phyloP scores from a whole-genome alignment of 2,329 filamentous ascomycete genomes.

The Ceratocystis alfenasii region DNA sequence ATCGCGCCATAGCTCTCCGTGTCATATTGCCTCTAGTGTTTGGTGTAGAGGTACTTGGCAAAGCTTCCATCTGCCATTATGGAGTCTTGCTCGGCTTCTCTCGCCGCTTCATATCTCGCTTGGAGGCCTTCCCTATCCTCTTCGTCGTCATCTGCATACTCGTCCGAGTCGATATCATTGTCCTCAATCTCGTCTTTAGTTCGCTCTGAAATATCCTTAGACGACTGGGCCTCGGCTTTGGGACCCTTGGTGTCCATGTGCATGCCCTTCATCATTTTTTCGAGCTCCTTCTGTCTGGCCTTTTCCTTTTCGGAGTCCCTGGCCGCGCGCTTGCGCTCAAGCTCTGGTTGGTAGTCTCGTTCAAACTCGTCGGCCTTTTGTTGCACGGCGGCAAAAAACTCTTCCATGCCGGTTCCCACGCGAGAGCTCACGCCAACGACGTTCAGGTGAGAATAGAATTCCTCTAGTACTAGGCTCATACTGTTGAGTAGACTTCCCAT shows the following conservation, averaged over 20 bases:
- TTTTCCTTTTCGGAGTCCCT: constrained; percentile 63
- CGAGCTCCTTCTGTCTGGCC: constrained; percentile 66
- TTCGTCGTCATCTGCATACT: constrained; percentile 48
- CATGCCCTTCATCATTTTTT: constrained; percentile 94
- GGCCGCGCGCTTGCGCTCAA: constrained; percentile 64
- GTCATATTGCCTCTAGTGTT: constrained; percentile 26
- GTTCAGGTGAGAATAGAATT: constrained; percentile 89
- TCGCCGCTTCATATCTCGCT: constrained; percentile 62
- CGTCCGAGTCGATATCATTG: constrained; percentile 48
- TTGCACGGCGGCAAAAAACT: constrained; percentile 83
- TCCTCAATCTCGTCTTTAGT: constrained; percentile 40
- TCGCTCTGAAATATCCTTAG: constrained; percentile 33
- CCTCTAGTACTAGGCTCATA: constrained; percentile 94
- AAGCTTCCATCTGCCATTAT: constrained; percentile 47
- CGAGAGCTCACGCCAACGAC: constrained; percentile 90
- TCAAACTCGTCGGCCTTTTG: constrained; percentile 83
- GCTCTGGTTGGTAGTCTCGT: constrained; percentile 80
- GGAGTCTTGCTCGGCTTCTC: constrained; percentile 46
- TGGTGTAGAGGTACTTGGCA: constrained; percentile 45
- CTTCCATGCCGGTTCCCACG: constrained; percentile 80
- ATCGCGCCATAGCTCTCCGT: background rate
- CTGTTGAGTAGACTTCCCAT: constrained; percentile 94
- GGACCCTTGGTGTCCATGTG: constrained; percentile 32
- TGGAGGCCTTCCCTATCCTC: constrained; percentile 55
- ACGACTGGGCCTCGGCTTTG: constrained; percentile 21